Conservation (phyloP, 2,329 filamentous ascomycete genomes). For the Exophiala sp. region DNA sequence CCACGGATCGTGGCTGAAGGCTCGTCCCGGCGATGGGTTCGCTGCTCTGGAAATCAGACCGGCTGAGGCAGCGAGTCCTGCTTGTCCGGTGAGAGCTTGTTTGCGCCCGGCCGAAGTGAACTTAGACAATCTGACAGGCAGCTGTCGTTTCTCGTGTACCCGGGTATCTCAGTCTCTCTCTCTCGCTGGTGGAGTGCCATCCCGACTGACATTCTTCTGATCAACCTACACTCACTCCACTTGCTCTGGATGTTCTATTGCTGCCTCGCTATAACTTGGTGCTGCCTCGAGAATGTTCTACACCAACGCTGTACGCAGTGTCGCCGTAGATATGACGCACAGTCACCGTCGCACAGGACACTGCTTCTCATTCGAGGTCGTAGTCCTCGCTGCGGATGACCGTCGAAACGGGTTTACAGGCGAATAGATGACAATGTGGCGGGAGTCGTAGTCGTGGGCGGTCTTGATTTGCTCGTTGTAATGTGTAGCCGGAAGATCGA, state of each 20-base stretch:
- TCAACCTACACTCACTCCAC: slow-evolving; percentile 11
- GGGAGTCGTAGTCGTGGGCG: slow-evolving; percentile 15
- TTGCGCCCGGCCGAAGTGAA: background rate
- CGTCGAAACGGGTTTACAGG: slow-evolving; percentile 2
- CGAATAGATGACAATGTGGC: slow-evolving; percentile 10
- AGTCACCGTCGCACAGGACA: slow-evolving; percentile 14
- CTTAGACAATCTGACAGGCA: background rate
- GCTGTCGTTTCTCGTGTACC: background rate
- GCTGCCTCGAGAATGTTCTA: slow-evolving; percentile 9
- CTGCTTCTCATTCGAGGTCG: slow-evolving; percentile 5
- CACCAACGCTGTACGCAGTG: background rate
- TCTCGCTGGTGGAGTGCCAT: slow-evolving; percentile 12
- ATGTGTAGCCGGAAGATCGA: slow-evolving; percentile 15
- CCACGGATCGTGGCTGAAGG: slow-evolving; percentile 18
- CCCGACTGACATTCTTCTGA: slow-evolving; percentile 5
- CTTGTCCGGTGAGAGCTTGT: background rate
- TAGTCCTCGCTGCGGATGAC: slow-evolving; percentile 4
- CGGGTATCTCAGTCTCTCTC: slow-evolving; percentile 10
- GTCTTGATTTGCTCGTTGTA: slow-evolving; percentile 18
- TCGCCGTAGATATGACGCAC: slow-evolving; percentile 7
- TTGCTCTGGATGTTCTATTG: background rate
- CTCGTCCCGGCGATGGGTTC: slow-evolving; percentile 17
- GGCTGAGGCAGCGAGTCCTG: slow-evolving; percentile 7
- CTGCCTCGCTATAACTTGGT: slow-evolving; percentile 5
- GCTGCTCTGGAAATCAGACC: background rate